Evolutionary conservation across 305 asterid species (phyloP).

Genomic region (Caryopteris hybrid): DNA sequence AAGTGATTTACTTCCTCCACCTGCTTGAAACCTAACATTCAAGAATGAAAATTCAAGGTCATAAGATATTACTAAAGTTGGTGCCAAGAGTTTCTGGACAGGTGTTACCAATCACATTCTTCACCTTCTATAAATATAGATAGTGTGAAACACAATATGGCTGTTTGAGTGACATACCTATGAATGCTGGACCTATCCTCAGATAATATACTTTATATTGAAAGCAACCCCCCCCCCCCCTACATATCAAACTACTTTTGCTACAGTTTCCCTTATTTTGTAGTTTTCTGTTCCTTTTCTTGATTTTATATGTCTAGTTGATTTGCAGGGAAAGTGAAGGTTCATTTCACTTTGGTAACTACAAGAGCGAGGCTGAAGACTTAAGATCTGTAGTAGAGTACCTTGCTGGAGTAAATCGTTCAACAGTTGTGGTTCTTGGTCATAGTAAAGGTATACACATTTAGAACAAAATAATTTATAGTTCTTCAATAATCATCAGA

Average conservation of each 20-base stretch:
- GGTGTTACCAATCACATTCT: not conserved
- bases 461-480: conserved; percentile 4
- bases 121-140: not conserved
- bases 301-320: conserved; percentile 18
- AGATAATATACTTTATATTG: not conserved
- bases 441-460: conserved; percentile 77
- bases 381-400: conserved; percentile 69
- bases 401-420: conserved; percentile 43
- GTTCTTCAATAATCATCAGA: not conserved
- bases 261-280: not conserved
- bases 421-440: conserved; percentile 59
- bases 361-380: conserved; percentile 65
- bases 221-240: too few relatives aligned
- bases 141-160: not conserved
- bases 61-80: not conserved
- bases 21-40: not conserved
- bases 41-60: not conserved
- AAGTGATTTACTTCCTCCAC: not conserved
- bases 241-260: too few relatives aligned
- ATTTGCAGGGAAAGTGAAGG: conserved; percentile 88
- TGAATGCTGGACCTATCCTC: not conserved
- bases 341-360: conserved; percentile 60
- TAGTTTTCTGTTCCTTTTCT: conserved; percentile 1
- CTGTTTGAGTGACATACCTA: not conserved
- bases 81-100: not conserved